phyloP scores from a whole-genome alignment of 179 eudicot genomes.

The Carnegiea gigantea region DNA sequence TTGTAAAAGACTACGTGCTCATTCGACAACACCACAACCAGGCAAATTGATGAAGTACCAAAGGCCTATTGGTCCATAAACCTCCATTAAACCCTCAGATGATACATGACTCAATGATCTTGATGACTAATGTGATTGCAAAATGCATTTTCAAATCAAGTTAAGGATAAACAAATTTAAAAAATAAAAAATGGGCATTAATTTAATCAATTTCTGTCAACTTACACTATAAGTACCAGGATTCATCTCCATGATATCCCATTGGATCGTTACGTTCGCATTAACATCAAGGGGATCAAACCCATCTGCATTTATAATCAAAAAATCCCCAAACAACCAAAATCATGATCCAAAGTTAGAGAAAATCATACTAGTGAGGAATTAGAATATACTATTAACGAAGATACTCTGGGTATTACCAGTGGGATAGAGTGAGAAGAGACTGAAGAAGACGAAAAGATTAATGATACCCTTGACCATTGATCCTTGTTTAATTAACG shows the following conservation, averaged over 20 bases:
- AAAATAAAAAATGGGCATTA: neutral
- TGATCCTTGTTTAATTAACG: constrained; percentile 14
- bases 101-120: neutral
- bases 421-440: constrained; percentile 21
- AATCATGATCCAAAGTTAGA: neutral
- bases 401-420: constrained; percentile 7
- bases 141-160: neutral
- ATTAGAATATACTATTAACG: neutral
- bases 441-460: constrained; percentile 29
- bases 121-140: neutral
- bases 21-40: neutral
- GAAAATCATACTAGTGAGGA: neutral
- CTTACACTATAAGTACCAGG: constrained; percentile 50
- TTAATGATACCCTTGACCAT: constrained; percentile 1
- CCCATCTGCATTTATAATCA: constrained; percentile 51
- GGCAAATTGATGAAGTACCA: neutral
- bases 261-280: constrained; percentile 76
- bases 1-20: neutral
- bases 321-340: neutral
- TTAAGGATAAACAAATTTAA: neutral
- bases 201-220: neutral
- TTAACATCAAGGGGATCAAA: constrained; percentile 72
- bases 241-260: constrained; percentile 60
- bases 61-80: neutral
- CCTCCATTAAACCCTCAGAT: constrained; percentile 10